A percentile compares a stretch with the other conserved stretches of the same genome.
Conservation (phyloP, 73 alveolate genomes). For the Paraurostyla sp. region DNA sequence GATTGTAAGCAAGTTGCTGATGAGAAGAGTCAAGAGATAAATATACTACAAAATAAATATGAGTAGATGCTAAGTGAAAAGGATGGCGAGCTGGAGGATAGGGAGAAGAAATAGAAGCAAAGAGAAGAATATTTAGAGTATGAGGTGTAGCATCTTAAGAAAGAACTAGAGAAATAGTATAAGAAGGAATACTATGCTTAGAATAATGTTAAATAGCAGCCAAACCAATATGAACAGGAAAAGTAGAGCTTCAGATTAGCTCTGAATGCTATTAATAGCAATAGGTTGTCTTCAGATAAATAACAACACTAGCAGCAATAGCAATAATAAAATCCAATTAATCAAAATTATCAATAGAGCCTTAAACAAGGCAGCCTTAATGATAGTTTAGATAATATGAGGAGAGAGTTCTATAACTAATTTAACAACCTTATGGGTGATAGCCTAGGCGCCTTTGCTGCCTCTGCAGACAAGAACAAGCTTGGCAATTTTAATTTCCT, state of each 20-base stretch:
- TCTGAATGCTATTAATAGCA: slow-evolving; percentile 1
- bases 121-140: not conserved
- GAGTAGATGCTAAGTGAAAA: not conserved
- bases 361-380: no score
- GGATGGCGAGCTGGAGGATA: not conserved
- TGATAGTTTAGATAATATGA: slow-evolving; percentile 50
- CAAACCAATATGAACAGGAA: not conserved
- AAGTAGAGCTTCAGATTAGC: slow-evolving; percentile 42
- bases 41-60: slow-evolving; percentile 7
- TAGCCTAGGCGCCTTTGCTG: slow-evolving; percentile 9
- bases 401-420: slow-evolving; percentile 32
- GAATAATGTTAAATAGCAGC: not conserved
- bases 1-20: not conserved
- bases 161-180: slow-evolving; percentile 39
- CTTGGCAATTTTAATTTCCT: no score
- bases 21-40: slow-evolving; percentile 4
- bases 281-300: not conserved
- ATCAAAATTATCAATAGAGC: no score
- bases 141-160: slow-evolving; percentile 43
- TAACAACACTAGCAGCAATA: not conserved
- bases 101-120: not conserved
- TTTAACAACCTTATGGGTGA: slow-evolving; percentile 23
- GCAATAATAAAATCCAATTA: not conserved
- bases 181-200: slow-evolving; percentile 33
- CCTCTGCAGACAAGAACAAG: no score